Evolutionary conservation across 768 basidiomycete species (phyloP), one percentile per base, ranked within the genome.

Genomic region (Collybiopsis luxurians): DNA sequence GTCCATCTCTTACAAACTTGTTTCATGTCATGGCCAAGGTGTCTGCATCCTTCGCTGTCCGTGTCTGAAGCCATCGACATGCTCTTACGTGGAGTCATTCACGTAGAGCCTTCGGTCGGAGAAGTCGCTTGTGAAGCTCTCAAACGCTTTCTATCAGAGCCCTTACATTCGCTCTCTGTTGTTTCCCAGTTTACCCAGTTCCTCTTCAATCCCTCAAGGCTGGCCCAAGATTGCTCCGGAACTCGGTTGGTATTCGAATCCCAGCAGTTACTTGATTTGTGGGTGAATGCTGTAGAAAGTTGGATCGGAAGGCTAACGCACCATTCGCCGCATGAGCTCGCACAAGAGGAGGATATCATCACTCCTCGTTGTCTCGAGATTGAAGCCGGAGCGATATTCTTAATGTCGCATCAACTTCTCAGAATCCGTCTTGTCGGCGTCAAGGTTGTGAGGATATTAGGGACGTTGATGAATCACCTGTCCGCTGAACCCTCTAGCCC

Each of bases 21-120:
- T 64, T 89, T 94, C 68, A 86, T 89, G 58, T 82, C 90, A 4
- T 89, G 93, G 85, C 95, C 95, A 0, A 83, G 95, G 2, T 89
- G 85, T 63, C 75, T 94, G 42, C 83, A 86, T 64, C 75, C 79
- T 3, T 74, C 74, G 3, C 69, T 83, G 30, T 63, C 82, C 42
- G 68, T 88, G 47, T 66, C 76, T 11, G 86, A 88, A 42, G 82
- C 85, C 0, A 77, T 92, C 50, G 88, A 92, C 61, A 85, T 92
- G 77, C 80, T 95, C 24, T 75, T 95, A 45, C 82, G 85, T 31
- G 90, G 89, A 1, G 81, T 92, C n/a, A 78, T 92, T 24, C 95
- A 96, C 61, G 84, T 94, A 28, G 92, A 97, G 60, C 89, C 91
- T 1, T 63, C 72, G 2, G 75, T 96, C 1, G 81, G 80, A 36